A percentile compares a stretch with the other conserved stretches of the same genome.
These are phyloP conservation scores for Geotrichum klebahnii DNA, from an alignment of 1,139 yeast genomes.

Conservation along the genomic window DNA sequence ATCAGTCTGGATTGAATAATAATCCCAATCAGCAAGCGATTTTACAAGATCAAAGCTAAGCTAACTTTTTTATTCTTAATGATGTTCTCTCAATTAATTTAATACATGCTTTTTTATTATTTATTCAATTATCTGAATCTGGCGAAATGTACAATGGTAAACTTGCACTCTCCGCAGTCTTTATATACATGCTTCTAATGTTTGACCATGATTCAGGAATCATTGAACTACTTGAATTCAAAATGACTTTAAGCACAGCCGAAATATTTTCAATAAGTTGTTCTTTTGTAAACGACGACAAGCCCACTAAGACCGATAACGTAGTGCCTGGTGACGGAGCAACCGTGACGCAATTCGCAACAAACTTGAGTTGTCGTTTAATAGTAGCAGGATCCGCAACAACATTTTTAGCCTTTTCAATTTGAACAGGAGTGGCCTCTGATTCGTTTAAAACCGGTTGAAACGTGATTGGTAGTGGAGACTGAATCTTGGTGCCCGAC, in stretches of 20 bases:
- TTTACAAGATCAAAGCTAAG: background rate
- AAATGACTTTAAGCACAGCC: conserved; percentile 24
- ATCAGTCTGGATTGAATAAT: background rate
- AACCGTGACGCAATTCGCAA: conserved; percentile 28
- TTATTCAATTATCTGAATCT: background rate
- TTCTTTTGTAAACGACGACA: conserved; percentile 24
- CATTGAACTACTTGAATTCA: conserved; percentile 19
- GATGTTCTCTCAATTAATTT: background rate
- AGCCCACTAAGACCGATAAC: conserved; percentile 30
- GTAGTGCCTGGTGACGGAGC: conserved; percentile 31
- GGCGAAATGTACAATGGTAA: conserved; percentile 25
- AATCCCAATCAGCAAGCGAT: background rate
- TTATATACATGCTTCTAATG: conserved; percentile 25
- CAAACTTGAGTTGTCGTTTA: conserved; percentile 28
- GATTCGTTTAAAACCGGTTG: conserved; percentile 22
- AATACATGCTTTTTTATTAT: background rate
- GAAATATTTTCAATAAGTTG: conserved; percentile 30
- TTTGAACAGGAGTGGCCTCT: conserved; percentile 23
- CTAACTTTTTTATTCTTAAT: too few relatives aligned
- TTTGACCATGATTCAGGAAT: conserved; percentile 26
- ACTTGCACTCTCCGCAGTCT: conserved; percentile 30
- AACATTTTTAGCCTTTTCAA: conserved; percentile 17
- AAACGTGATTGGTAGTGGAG: conserved; percentile 28
- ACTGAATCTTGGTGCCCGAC: conserved; percentile 30
- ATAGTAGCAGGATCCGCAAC: conserved; percentile 28